Conservation (phyloP, 2,329 filamentous ascomycete genomes). For the Monosporascus sp. region DNA sequence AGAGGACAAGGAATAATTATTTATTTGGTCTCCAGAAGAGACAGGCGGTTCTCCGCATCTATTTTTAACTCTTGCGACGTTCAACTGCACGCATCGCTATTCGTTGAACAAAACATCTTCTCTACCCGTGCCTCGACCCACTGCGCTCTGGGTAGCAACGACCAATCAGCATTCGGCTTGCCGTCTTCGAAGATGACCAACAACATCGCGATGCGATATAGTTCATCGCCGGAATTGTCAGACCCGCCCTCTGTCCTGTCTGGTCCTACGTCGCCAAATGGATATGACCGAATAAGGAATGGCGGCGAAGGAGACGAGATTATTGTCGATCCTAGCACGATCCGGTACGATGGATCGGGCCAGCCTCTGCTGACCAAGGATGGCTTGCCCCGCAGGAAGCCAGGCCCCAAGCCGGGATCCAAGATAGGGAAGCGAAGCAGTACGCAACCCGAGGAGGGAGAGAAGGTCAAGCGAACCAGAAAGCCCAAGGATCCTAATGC, state of each 20-base stretch:
- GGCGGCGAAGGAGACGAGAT: conserved; percentile 26
- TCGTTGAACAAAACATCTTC: not conserved
- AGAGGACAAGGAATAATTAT: too few species aligned
- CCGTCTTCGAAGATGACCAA: not conserved
- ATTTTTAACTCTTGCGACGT: too few species aligned
- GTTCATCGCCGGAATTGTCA: conserved; percentile 28
- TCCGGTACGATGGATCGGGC: conserved; percentile 25
- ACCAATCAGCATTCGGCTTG: not conserved
- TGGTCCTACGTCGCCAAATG: conserved; percentile 22
- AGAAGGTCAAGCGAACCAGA: conserved; percentile 47
- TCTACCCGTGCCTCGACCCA: not conserved
- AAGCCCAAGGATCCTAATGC: conserved; percentile 58
- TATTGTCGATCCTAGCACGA: conserved; percentile 27
- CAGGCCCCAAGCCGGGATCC: conserved; percentile 59
- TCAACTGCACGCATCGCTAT: not conserved
- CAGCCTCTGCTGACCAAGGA: conserved; percentile 49
- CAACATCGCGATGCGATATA: conserved; percentile 17
- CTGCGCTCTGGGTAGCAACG: not conserved
- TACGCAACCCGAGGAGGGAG: conserved; percentile 27
- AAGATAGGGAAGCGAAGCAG: conserved; percentile 40
- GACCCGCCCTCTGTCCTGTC: conserved; percentile 29
- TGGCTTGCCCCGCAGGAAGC: conserved; percentile 57
- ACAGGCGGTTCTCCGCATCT: too few species aligned
- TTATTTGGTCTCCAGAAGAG: too few species aligned
- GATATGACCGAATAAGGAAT: conserved; percentile 16